phyloP scores from a whole-genome alignment of 192 early-diverging fungal species.

The Coemansia sp. region DNA sequence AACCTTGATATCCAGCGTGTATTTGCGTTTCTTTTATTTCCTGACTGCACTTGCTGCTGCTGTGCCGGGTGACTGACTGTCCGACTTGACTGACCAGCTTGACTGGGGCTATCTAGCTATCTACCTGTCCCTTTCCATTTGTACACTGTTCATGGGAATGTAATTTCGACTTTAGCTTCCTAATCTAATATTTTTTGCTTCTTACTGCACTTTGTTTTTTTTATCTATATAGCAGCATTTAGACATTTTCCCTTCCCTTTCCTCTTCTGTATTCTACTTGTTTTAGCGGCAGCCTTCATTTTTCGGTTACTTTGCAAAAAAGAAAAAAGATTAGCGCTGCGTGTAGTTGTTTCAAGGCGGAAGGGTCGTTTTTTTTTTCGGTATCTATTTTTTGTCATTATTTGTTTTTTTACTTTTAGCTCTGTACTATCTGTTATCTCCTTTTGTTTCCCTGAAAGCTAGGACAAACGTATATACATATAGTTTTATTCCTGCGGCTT shows the following conservation, averaged over 20 bases:
- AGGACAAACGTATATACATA: neutral
- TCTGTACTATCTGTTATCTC: neutral
- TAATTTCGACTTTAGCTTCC: neutral
- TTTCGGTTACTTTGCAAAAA: conserved; percentile 6
- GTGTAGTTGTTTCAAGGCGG: neutral
- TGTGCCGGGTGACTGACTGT: neutral
- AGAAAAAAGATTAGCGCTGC: neutral
- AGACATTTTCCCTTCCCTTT: conserved; percentile 11
- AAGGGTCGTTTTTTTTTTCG: neutral
- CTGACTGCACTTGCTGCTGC: neutral
- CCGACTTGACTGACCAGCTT: too few species aligned
- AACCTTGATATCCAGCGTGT: neutral
- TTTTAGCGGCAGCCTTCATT: conserved; percentile 21
- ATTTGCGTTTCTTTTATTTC: neutral
- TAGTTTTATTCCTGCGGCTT: neutral
- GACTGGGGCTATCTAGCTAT: neutral
- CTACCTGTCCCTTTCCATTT: neutral
- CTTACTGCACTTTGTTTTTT: conserved; percentile 3
- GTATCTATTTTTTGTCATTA: neutral
- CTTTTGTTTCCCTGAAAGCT: conserved; percentile 3
- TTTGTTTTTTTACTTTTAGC: neutral
- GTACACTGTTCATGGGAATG: neutral
- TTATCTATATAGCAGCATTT: conserved; percentile 1
- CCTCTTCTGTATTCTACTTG: conserved; percentile 18
- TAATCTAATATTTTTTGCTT: neutral